Evolutionary conservation across 805 yeast genomes (phyloP), one percentile per base, ranked within the genome.

Genomic region (Cyberlindnera meyerae): DNA sequence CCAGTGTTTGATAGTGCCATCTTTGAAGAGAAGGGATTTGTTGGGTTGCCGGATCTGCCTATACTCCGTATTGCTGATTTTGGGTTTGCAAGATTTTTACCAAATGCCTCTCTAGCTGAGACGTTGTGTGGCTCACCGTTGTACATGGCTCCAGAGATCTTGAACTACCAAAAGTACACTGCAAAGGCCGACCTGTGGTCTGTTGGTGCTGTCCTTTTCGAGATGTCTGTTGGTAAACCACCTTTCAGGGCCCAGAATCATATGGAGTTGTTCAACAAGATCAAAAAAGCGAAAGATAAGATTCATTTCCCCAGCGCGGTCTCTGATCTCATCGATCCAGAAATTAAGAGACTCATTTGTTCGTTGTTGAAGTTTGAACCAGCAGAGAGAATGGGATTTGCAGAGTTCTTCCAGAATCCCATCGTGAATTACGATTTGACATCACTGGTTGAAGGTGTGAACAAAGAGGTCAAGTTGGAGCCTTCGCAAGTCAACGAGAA

Each of bases 171-270:
- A 58, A 93, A 88, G 61, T 93, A 93, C 63, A 88, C 89, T 49
- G 98, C 97, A 5, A 89, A 88, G 58, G 97, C 97, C 0, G 98
- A 93, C 57, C 63, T 93, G 45, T 93, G 98, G 98, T 88, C 97
- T 6, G 96, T 90, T 5, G 98, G 98, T 4, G 94, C 97, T 1
- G 97, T 93, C 1, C 65, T 89, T 11, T 93, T 81, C 61, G 98
- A 93, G 61, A 89, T 93, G 96, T 74, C 85, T 11, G 88, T 85
- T 21, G 97, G 97, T n/a, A 82, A 75, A 59, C 96, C 98, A 2
- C 98, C 98, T 0, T 93, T 89, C 59, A 78, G 83, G 47, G 97
- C 98, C 4, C 77, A 83, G 4, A 93, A 93, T 56, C 97, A 90
- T 58, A 79, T 93, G 44, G 97, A 90, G 56, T 70, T 93, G 37